These are phyloP conservation scores for Singerocomus inundabilis DNA, from an alignment of 1,284 basidiomycete genomes.

Conservation along the genomic window DNA sequence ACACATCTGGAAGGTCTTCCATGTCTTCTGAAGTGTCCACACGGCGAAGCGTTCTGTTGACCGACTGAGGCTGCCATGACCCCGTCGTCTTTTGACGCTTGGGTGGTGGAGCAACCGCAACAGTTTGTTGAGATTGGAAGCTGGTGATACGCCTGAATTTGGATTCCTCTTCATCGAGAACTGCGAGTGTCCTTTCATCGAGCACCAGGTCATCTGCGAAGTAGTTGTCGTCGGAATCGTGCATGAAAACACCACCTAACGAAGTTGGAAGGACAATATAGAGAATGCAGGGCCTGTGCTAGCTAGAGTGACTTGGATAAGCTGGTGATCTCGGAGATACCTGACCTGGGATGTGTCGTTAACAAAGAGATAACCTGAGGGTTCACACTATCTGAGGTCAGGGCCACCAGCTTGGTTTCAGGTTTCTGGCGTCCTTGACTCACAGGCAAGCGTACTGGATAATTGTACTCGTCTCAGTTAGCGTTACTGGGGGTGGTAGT, in stretches of 20 bases:
- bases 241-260: constrained; percentile 39
- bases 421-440: no score
- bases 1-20: constrained; percentile 59
- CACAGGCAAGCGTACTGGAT: no score
- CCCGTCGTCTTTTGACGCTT: constrained; percentile 56
- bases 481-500: background rate
- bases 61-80: constrained; percentile 31
- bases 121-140: constrained; percentile 19
- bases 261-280: background rate
- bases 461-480: background rate
- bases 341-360: background rate
- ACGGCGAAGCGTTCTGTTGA: constrained; percentile 7
- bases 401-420: no score
- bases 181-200: constrained; percentile 60
- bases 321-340: background rate
- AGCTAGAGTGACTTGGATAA: background rate
- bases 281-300: background rate
- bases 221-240: constrained; percentile 68
- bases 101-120: constrained; percentile 38
- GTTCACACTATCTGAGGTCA: no score
- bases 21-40: constrained; percentile 37
- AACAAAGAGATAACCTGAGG: no score
- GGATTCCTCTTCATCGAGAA: constrained; percentile 59
- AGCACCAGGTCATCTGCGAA: constrained; percentile 60
- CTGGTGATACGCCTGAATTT: constrained; percentile 38